Conservation (phyloP, 148 eudicot genomes). For the Nyssa sinensis region DNA sequence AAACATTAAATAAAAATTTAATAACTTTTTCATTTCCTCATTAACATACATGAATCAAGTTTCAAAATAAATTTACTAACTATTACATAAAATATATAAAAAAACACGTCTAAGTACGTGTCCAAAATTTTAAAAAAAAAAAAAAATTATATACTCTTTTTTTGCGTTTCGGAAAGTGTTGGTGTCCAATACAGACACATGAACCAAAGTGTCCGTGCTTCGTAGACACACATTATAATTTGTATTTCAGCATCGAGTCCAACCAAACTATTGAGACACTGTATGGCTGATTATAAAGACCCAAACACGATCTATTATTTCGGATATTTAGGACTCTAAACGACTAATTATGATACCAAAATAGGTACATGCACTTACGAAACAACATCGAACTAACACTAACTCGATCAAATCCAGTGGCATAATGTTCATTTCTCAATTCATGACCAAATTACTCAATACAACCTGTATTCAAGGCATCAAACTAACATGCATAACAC, state of each 20-base stretch:
- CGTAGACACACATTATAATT: too few relatives aligned
- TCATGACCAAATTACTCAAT: not conserved
- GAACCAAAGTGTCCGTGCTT: too few relatives aligned
- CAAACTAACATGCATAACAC: slow-evolving; percentile 16
- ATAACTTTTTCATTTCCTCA: too few relatives aligned
- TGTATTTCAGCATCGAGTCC: slow-evolving; percentile 5
- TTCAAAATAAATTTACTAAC: too few relatives aligned
- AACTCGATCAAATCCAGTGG: slow-evolving; percentile 13
- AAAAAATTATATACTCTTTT: too few relatives aligned
- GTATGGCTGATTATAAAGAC: not conserved
- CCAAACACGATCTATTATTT: not conserved
- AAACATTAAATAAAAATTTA: too few relatives aligned
- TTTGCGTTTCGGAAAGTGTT: too few relatives aligned
- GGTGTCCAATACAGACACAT: too few relatives aligned
- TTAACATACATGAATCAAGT: too few relatives aligned
- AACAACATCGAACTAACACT: slow-evolving; percentile 9
- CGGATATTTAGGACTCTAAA: not conserved
- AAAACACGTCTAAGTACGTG: too few relatives aligned
- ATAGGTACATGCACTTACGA: not conserved
- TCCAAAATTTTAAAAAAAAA: too few relatives aligned
- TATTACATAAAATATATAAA: too few relatives aligned
- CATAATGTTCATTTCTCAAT: slow-evolving; percentile 18
- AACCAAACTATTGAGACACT: not conserved
- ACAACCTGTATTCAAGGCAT: not conserved
- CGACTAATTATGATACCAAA: not conserved